These are phyloP conservation scores for Theileria luwenshuni DNA, from an alignment of 169 alveolate genomes.

Conservation along the genomic window DNA sequence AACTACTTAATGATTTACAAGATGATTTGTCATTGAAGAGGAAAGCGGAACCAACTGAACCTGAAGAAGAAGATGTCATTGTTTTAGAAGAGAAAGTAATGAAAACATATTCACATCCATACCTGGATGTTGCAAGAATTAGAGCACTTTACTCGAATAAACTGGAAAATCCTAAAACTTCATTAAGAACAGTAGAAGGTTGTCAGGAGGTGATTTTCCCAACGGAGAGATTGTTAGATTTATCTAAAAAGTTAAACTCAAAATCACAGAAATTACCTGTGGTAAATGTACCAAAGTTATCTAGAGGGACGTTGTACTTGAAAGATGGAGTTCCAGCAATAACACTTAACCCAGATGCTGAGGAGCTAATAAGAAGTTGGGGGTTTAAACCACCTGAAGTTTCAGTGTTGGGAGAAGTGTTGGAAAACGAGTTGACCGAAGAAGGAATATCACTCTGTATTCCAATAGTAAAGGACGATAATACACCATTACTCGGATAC, in stretches of 20 bases:
- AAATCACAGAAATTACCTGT: constrained; percentile 71
- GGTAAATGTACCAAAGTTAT: constrained; percentile 73
- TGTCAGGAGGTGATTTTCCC: constrained; percentile 65
- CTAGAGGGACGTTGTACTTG: constrained; percentile 68
- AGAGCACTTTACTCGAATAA: constrained; percentile 72
- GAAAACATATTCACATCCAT: constrained; percentile 13
- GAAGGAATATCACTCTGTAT: constrained; percentile 33
- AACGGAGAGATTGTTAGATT: constrained; percentile 53
- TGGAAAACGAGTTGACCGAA: constrained; percentile 36
- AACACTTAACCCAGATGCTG: constrained; percentile 76
- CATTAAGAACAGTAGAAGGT: constrained; percentile 59
- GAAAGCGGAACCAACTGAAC: not conserved
- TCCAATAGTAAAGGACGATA: constrained; percentile 48
- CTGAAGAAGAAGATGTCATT: no score
- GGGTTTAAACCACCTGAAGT: constrained; percentile 71
- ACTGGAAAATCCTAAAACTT: constrained; percentile 62
- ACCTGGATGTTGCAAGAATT: constrained; percentile 64
- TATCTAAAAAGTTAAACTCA: constrained; percentile 65
- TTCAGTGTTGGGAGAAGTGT: constrained; percentile 71
- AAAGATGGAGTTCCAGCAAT: constrained; percentile 77
- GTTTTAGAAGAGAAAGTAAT: not conserved
- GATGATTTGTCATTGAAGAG: constrained; percentile 35
- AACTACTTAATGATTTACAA: constrained; percentile 67
- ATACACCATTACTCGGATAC: constrained; percentile 67
- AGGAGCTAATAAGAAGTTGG: constrained; percentile 70